Evolutionary conservation across 306 rosid species (phyloP).

Genomic region (Cajanus cajan): DNA sequence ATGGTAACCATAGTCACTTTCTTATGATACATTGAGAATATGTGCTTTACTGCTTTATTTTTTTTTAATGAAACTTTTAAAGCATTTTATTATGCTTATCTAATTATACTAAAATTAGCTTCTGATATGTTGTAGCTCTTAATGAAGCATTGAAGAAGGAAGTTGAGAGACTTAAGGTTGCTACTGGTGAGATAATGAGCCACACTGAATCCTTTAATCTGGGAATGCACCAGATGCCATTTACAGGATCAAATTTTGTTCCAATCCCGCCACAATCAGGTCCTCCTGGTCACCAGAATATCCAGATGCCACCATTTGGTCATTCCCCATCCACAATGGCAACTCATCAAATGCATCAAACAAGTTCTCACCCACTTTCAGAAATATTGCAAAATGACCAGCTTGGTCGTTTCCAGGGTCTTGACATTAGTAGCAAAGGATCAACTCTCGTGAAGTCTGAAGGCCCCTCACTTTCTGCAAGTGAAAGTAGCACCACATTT

Average conservation of each 20-base stretch:
- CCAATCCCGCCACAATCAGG: constrained; percentile 62
- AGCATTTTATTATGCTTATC: background rate
- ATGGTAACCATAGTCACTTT: constrained; percentile 50
- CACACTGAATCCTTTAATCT: constrained; percentile 70
- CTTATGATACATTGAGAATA: background rate
- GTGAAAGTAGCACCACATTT: constrained; percentile 82
- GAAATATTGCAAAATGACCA: constrained; percentile 69
- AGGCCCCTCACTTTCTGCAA: constrained; percentile 72
- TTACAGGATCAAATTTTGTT: constrained; percentile 49
- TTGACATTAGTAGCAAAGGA: constrained; percentile 69
- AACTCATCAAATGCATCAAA: constrained; percentile 57
- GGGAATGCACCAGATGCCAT: constrained; percentile 81
- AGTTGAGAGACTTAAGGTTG: constrained; percentile 91
- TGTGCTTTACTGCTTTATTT: background rate
- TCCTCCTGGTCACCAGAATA: constrained; percentile 54
- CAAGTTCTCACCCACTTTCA: constrained; percentile 53
- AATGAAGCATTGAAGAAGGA: constrained; percentile 92
- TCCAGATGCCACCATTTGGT: constrained; percentile 57
- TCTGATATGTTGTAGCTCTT: constrained; percentile 56
- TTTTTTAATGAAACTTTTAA: background rate
- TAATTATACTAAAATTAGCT: constrained; percentile 10
- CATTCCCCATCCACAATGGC: constrained; percentile 53
- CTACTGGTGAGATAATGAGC: constrained; percentile 77
- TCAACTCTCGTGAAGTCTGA: constrained; percentile 66
- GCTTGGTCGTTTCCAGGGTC: constrained; percentile 77